phyloP scores from a whole-genome alignment of 805 yeast species.

The Candida oleophila region DNA sequence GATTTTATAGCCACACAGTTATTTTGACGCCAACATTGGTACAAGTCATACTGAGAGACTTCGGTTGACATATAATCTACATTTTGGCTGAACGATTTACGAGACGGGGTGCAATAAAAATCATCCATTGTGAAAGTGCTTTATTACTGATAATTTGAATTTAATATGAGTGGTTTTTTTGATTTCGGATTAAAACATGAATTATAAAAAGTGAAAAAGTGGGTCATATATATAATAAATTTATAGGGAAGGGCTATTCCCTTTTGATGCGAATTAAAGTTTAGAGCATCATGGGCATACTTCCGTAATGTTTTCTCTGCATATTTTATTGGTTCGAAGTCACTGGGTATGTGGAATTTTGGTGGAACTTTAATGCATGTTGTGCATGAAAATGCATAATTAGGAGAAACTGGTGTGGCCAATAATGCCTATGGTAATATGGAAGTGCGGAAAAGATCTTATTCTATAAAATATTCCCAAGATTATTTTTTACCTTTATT shows the following conservation, averaged over 20 bases:
- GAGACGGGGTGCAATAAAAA: slow-evolving; percentile 3
- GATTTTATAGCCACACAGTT: slow-evolving; percentile 15
- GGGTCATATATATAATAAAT: too few species aligned
- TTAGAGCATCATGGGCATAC: not conserved
- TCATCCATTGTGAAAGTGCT: slow-evolving; percentile 6
- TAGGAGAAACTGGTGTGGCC: not conserved
- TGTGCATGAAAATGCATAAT: not conserved
- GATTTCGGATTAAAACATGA: too few species aligned
- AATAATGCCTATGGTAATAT: not conserved
- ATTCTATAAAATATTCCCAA: not conserved
- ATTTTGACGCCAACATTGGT: slow-evolving; percentile 26
- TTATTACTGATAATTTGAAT: too few species aligned
- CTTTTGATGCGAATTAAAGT: not conserved
- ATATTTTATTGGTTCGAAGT: not conserved
- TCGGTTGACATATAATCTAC: slow-evolving; percentile 28
- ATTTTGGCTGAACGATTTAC: slow-evolving; percentile 16
- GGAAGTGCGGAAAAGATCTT: not conserved
- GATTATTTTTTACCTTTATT: not conserved
- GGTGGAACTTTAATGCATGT: not conserved
- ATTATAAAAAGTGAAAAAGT: too few species aligned
- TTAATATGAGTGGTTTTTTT: too few species aligned
- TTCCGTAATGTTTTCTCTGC: not conserved
- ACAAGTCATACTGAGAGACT: slow-evolving; percentile 16
- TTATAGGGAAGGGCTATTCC: too few species aligned
- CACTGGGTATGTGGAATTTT: not conserved